phyloP scores from a whole-genome alignment of 2,329 filamentous ascomycete genomes.

The Fusarium sp. region DNA sequence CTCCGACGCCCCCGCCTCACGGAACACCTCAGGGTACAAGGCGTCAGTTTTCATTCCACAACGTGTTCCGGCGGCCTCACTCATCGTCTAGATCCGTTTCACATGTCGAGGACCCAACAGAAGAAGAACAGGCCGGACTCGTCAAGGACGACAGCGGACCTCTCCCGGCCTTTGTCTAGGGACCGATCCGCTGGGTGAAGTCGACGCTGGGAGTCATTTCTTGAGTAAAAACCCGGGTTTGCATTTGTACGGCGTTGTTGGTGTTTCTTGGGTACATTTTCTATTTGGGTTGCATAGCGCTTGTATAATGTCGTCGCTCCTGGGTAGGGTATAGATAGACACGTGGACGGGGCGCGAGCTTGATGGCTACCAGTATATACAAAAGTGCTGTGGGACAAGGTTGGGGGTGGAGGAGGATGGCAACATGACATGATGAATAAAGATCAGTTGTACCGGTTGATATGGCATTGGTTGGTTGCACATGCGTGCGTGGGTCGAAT shows the following conservation, averaged over 20 bases:
- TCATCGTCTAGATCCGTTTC: constrained; percentile 47
- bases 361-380: constrained; percentile 38
- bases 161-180: constrained; percentile 35
- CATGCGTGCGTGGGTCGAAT: neutral
- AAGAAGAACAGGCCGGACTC: constrained; percentile 84
- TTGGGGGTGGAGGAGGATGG: constrained; percentile 24
- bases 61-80: constrained; percentile 68
- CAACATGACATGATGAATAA: constrained; percentile 42
- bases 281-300: constrained; percentile 27
- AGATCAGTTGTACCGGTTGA: constrained; percentile 31
- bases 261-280: constrained; percentile 29
- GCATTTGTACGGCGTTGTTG: constrained; percentile 41
- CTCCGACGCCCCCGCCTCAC: constrained; percentile 71
- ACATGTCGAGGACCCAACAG: constrained; percentile 62
- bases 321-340: constrained; percentile 39
- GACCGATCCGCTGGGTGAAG: constrained; percentile 11
- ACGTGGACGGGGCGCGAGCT: constrained; percentile 37
- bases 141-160: constrained; percentile 67
- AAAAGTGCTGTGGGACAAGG: constrained; percentile 24
- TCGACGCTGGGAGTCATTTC: constrained; percentile 1
- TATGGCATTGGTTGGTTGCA: neutral
- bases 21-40: constrained; percentile 67
- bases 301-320: constrained; percentile 36
- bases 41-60: constrained; percentile 92
- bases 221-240: constrained; percentile 11